Evolutionary conservation across 257 asterid genomes (phyloP).

Genomic region (Petunia axillaris): DNA sequence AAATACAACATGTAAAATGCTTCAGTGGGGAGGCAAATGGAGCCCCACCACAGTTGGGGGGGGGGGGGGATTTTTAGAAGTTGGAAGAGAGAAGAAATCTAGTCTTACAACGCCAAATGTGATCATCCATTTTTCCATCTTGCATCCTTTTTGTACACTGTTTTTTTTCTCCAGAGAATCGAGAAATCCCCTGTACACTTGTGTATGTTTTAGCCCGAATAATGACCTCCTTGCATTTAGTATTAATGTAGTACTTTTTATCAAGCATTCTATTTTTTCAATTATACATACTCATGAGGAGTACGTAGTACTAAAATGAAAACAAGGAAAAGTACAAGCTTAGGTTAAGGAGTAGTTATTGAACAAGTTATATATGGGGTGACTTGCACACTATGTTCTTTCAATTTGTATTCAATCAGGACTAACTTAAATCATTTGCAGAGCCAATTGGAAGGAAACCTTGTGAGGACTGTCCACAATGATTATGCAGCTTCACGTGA

Average conservation of each 20-base stretch:
- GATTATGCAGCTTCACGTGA: slow-evolving; percentile 56
- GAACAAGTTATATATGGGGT: background rate
- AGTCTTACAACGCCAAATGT: background rate
- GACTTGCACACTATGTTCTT: slow-evolving; percentile 1
- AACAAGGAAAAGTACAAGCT: background rate
- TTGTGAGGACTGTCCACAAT: slow-evolving; percentile 49
- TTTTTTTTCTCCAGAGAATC: too few species aligned
- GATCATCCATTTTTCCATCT: background rate
- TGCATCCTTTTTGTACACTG: background rate
- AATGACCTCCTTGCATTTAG: background rate
- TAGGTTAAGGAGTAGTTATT: background rate
- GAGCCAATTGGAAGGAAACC: slow-evolving; percentile 69
- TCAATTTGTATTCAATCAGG: slow-evolving; percentile 11
- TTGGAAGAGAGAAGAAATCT: background rate
- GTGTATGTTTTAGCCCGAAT: background rate
- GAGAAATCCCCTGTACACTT: too few species aligned
- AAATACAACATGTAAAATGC: background rate
- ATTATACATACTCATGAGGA: background rate
- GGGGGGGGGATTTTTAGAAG: background rate
- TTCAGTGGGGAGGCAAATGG: background rate
- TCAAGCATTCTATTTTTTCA: background rate
- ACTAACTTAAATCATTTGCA: slow-evolving; percentile 40
- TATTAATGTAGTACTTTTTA: background rate
- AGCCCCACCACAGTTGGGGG: background rate
- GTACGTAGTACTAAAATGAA: background rate